Evolutionary conservation across 1,284 basidiomycete genomes (phyloP), one percentile per base, ranked within the genome.

Genomic region (Ceratobasidium sp.): DNA sequence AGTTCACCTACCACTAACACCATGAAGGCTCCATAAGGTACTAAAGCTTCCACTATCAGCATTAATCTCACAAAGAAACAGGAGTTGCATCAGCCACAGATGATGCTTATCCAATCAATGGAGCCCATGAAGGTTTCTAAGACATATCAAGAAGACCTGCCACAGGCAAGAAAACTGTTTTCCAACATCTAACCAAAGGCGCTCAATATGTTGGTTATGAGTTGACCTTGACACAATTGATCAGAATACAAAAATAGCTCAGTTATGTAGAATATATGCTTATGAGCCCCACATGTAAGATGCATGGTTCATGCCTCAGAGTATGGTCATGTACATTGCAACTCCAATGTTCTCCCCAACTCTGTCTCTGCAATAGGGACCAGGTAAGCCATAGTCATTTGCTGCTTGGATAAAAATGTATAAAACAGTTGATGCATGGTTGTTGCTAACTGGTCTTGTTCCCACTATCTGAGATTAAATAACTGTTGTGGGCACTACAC

Each of bases 81-180:
- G 81, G 12, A 62, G 52, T 62, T 89, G 87, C 0, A 89, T 79
- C 0, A 88, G 83, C 88, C 88, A 89, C 0, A 87, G 73, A 79
- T 89, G 87, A 1, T 76, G 1, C 0, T 82, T 77, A 38, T 87
- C 82, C 0, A 74, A 44, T 0, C 79, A 56, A 46, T 87, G 80
- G 0, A 89, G 83, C 0, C 69, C 40, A 79, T 88, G 87, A 0
- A 83, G 76, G 0, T 80, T 46, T 74, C 86, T 86, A 0, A 89
- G 83, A 0, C 83, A 81, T 0, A 62, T 78, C 69, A 88, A 87
- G 75, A 88, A 87, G 1, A 84, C 86, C 5, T 83, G 61, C 87
- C 87, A 88, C 6, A n/a, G 40, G 0, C 84, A 79, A 13, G 65
- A 82, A 82, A 87, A 87, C 20, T 84, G 82, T 0, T 48, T 56